A percentile compares a stretch with the other conserved stretches of the same genome.
These are phyloP conservation scores for Coelastrella sp. DNA, from an alignment of 139 green algal genomes.

Conservation along the genomic window DNA sequence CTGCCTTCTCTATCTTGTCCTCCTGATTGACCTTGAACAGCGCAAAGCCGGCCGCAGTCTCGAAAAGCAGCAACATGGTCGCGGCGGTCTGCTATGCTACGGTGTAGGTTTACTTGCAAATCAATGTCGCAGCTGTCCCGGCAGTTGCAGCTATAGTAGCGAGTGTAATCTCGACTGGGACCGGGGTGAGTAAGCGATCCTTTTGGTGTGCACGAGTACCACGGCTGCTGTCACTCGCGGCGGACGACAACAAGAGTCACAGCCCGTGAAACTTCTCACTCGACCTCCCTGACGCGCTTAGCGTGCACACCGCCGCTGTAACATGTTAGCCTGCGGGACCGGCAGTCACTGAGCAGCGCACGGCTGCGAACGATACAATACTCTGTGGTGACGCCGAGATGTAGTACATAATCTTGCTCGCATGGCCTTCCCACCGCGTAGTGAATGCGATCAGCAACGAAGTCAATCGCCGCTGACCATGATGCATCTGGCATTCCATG, in stretches of 20 bases:
- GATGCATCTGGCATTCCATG: no score
- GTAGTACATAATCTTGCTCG: no score
- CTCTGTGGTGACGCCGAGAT: no score
- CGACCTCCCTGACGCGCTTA: neutral
- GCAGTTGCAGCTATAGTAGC: neutral
- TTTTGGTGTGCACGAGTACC: neutral
- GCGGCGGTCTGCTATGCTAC: neutral
- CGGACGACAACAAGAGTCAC: neutral
- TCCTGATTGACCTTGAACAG: constrained; percentile 98
- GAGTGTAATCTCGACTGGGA: neutral
- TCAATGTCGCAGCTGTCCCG: neutral
- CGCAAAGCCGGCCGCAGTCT: constrained; percentile 95
- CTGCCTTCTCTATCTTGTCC: constrained; percentile 88
- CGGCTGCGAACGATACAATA: no score
- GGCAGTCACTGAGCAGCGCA: no score
- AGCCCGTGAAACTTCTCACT: neutral
- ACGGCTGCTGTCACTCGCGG: neutral
- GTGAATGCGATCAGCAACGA: no score
- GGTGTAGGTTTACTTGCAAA: neutral
- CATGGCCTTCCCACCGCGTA: no score
- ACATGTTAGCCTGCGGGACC: neutral
- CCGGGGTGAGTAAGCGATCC: constrained; percentile 1
- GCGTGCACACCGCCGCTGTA: neutral
- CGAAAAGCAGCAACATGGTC: constrained; percentile 96
- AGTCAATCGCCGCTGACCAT: no score